phyloP scores from a whole-genome alignment of 2,329 filamentous ascomycete genomes.

The Microdochium trichocladiopsis region DNA sequence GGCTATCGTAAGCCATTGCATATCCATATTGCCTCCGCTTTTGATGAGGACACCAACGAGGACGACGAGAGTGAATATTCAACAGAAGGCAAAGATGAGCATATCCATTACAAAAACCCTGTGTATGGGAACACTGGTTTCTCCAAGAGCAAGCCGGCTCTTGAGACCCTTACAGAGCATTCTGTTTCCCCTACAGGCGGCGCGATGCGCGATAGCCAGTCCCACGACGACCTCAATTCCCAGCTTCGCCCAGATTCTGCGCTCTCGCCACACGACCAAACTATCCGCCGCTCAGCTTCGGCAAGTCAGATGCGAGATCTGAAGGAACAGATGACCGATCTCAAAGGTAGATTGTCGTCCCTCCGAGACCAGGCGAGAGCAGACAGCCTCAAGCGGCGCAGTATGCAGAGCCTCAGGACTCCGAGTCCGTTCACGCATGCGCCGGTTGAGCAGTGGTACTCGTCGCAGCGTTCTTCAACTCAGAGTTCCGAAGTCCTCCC shows the following conservation, averaged over 20 bases:
- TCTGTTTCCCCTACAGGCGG: conserved; percentile 7
- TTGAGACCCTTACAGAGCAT: conserved; percentile 27
- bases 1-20: conserved; percentile 46
- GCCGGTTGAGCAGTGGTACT: conserved; percentile 44
- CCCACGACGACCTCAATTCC: not conserved
- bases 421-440: conserved; percentile 76
- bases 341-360: conserved; percentile 78
- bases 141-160: conserved; percentile 26
- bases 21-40: conserved; percentile 29
- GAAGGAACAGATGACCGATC: conserved; percentile 76
- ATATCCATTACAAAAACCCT: conserved; percentile 7
- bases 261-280: conserved; percentile 19
- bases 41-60: not conserved
- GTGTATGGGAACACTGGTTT: conserved; percentile 12
- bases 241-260: conserved; percentile 1
- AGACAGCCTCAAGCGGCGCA: conserved; percentile 71
- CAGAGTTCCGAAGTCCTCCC: conserved; percentile 2
- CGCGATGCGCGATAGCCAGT: not conserved
- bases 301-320: conserved; percentile 66
- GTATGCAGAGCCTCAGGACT: conserved; percentile 66
- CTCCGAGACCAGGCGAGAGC: conserved; percentile 72
- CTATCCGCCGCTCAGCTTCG: conserved; percentile 59
- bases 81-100: conserved; percentile 19
- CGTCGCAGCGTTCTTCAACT: conserved; percentile 5
- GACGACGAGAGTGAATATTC: conserved; percentile 23